Evolutionary conservation across 768 basidiomycete species (phyloP).

Genomic region (Auriscalpium microsporum): DNA sequence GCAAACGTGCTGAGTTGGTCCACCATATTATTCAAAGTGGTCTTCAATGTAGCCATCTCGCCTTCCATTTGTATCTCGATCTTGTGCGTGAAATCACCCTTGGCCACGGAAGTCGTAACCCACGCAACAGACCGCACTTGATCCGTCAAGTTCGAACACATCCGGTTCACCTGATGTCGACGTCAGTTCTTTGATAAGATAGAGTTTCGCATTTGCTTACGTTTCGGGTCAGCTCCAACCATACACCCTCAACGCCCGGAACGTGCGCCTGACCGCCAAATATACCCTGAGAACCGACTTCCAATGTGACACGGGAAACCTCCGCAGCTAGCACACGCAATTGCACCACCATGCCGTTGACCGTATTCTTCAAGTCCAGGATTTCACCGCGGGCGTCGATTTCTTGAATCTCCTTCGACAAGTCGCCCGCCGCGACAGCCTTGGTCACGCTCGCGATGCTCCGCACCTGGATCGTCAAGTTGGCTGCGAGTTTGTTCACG

Average conservation of each 20-base stretch:
- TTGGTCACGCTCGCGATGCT: conserved; percentile 51
- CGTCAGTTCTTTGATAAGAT: not conserved
- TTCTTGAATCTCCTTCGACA: conserved; percentile 80
- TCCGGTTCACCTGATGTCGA: conserved; percentile 51
- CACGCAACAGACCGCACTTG: conserved; percentile 71
- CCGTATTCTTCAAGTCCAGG: conserved; percentile 58
- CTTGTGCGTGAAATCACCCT: conserved; percentile 82
- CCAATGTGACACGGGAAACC: conserved; percentile 72
- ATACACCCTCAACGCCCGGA: conserved; percentile 78
- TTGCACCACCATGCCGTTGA: conserved; percentile 40
- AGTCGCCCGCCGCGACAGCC: conserved; percentile 76
- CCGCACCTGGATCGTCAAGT: conserved; percentile 50
- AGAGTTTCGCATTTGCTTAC: conserved; percentile 27
- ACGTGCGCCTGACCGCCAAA: conserved; percentile 81
- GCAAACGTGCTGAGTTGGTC: conserved; percentile 79
- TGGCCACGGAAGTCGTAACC: conserved; percentile 86
- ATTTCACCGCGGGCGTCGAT: conserved; percentile 87
- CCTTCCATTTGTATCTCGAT: conserved; percentile 81
- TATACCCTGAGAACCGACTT: conserved; percentile 81
- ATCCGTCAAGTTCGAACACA: conserved; percentile 71
- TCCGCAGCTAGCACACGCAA: conserved; percentile 62
- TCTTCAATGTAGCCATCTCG: conserved; percentile 76
- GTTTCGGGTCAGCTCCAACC: conserved; percentile 70
- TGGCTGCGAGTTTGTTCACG: conserved; percentile 69
- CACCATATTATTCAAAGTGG: conserved; percentile 86